Evolutionary conservation across 257 asterid genomes (phyloP).

Genomic region (Paulownia fortunei): DNA sequence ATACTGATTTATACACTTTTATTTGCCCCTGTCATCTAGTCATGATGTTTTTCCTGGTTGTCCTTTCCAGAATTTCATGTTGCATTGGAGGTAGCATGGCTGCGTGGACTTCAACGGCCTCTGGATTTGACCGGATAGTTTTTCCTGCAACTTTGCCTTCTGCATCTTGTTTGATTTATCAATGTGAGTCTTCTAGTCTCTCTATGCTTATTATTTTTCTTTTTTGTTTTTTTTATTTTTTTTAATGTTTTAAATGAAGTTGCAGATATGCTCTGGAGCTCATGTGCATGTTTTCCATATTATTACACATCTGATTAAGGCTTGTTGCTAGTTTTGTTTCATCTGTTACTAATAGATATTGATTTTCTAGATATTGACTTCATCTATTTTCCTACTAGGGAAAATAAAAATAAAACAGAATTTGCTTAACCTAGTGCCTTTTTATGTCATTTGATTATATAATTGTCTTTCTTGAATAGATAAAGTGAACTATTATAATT

Average conservation of each 20-base stretch:
- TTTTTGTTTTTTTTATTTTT: neutral
- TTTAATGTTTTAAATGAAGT: neutral
- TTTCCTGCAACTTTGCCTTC: neutral
- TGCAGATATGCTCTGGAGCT: neutral
- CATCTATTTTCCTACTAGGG: neutral
- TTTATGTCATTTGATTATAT: neutral
- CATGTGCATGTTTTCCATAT: neutral
- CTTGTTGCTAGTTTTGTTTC: neutral
- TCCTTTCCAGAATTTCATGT: neutral
- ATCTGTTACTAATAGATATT: neutral
- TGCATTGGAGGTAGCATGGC: neutral
- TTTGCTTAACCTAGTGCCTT: neutral
- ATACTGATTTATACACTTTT: neutral
- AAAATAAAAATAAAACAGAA: neutral
- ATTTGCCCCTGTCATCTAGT: neutral
- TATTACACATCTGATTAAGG: neutral
- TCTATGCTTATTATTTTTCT: neutral
- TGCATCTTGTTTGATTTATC: neutral
- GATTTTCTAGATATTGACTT: neutral
- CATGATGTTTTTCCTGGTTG: neutral
- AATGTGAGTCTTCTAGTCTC: slow-evolving; percentile 8
- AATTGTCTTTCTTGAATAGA: neutral
- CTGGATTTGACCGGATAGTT: neutral
- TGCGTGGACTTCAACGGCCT: neutral
- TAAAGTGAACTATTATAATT: neutral